These are phyloP conservation scores for Chytridium lagenaria DNA, from an alignment of 371 early-diverging fungal genomes.

Conservation along the genomic window DNA sequence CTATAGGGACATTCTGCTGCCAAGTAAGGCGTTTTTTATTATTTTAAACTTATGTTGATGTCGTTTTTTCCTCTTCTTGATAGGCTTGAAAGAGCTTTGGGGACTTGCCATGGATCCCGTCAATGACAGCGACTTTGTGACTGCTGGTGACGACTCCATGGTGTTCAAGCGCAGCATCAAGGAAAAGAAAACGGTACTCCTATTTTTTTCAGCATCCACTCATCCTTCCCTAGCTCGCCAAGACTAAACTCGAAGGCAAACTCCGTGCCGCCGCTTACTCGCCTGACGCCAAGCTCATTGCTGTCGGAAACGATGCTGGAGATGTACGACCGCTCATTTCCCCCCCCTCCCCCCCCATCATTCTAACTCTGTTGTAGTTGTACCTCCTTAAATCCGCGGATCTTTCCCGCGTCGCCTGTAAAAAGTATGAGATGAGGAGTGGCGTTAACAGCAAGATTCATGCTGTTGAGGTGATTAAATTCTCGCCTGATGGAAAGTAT, in stretches of 20 bases:
- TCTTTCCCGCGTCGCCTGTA: constrained; percentile 27
- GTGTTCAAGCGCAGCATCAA: constrained; percentile 31
- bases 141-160: constrained; percentile 37
- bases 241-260: constrained; percentile 33
- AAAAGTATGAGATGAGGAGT: constrained; percentile 33
- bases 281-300: constrained; percentile 36
- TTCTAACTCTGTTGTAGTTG: constrained; percentile 29
- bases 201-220: not conserved
- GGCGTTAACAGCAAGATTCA: constrained; percentile 30
- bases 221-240: constrained; percentile 25
- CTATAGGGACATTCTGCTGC: constrained; percentile 13
- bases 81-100: constrained; percentile 36
- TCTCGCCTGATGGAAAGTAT: constrained; percentile 40
- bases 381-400: constrained; percentile 35
- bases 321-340: constrained; percentile 27
- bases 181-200: constrained; percentile 17
- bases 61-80: not conserved
- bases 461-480: constrained; percentile 34
- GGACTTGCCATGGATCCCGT: constrained; percentile 30
- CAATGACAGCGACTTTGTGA: constrained; percentile 31
- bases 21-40: not conserved
- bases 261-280: constrained; percentile 33
- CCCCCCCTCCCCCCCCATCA: too few relatives aligned
- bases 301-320: constrained; percentile 39
- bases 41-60: constrained; percentile 15